Evolutionary conservation across 116 monocot species (phyloP).

Genomic region (Posidonia oceanica): DNA sequence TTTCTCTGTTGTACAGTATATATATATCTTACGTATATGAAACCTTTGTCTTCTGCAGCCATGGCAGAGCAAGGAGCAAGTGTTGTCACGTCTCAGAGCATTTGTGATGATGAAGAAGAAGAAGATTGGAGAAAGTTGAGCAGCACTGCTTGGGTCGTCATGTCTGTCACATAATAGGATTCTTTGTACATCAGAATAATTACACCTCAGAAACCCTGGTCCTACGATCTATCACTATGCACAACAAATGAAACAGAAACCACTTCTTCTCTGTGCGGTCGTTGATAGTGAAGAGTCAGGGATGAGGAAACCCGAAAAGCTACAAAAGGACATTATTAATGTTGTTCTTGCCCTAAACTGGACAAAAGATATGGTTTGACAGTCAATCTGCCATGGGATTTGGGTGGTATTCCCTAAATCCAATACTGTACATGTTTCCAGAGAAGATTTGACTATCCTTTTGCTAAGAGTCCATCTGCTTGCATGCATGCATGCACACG

Average conservation of each 20-base stretch:
- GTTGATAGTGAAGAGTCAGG: not conserved
- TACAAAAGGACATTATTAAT: not conserved
- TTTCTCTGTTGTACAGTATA: not conserved
- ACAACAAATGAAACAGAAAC: not conserved
- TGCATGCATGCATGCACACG: not conserved
- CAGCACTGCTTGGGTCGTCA: conserved; percentile 1
- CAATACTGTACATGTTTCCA: not conserved
- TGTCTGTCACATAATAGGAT: not conserved
- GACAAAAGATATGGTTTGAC: conserved; percentile 5
- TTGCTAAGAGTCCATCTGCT: no score
- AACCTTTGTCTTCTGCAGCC: not conserved
- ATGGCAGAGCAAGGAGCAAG: not conserved
- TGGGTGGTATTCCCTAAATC: conserved; percentile 1
- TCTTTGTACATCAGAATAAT: conserved; percentile 4
- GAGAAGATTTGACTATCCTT: not conserved
- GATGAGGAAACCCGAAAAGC: not conserved
- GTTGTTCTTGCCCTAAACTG: conserved; percentile 7
- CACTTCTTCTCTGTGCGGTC: no score
- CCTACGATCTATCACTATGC: not conserved
- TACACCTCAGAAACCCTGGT: not conserved
- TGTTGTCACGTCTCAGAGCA: not conserved
- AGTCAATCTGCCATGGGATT: not conserved
- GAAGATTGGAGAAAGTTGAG: not conserved
- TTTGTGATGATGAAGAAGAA: not conserved
- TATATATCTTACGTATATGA: not conserved